Conservation (phyloP, 2,329 filamentous ascomycete genomes). For the Plectosphaerella plurivora region DNA sequence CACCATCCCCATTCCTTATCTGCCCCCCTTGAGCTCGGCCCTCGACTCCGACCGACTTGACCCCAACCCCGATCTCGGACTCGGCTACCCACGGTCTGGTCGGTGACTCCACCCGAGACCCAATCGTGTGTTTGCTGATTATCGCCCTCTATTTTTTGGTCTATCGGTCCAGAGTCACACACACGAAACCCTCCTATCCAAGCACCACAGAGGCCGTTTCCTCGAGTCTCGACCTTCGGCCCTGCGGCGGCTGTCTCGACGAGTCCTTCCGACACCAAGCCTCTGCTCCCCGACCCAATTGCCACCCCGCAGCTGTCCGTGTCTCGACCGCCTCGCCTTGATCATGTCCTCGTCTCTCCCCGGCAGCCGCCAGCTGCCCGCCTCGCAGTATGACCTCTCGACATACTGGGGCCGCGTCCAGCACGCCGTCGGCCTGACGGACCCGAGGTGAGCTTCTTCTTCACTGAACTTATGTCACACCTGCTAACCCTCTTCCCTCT, state of each 20-base stretch:
- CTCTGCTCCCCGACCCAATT: neutral
- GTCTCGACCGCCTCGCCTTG: neutral
- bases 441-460: constrained; percentile 73
- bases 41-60: too few species aligned
- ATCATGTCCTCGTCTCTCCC: constrained; percentile 63
- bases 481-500: neutral
- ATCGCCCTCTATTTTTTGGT: too few species aligned
- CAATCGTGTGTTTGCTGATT: too few species aligned
- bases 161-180: too few species aligned
- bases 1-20: too few species aligned
- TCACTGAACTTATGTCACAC: neutral
- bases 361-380: constrained; percentile 74
- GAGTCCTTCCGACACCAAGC: neutral
- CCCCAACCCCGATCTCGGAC: too few species aligned
- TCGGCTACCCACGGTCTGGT: too few species aligned
- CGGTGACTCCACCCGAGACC: too few species aligned
- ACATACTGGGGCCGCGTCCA: constrained; percentile 94
- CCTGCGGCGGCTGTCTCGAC: neutral
- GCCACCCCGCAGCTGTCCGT: neutral
- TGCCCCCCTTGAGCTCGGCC: too few species aligned
- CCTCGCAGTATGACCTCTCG: constrained; percentile 84
- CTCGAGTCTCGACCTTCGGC: neutral
- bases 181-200: too few species aligned
- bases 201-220: too few species aligned
- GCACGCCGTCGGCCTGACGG: constrained; percentile 84